Base-by-base conservation (phyloP, 495 filamentous ascomycete species). In the Melanomma pulvis-pyrius region DNA sequence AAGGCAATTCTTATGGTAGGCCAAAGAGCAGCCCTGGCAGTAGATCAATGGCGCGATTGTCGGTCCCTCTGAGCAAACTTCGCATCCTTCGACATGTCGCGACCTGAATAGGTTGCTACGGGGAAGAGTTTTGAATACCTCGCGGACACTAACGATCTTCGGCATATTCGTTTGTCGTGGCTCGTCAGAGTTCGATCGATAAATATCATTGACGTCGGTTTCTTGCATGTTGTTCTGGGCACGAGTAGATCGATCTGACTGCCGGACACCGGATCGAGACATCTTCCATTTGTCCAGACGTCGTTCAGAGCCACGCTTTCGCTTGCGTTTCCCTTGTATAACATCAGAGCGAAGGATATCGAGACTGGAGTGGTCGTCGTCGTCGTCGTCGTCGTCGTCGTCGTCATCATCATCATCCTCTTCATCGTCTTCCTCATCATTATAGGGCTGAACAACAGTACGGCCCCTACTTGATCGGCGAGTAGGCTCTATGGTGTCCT, bases 1-100 rank as follows among this genome's bases (percentile, higher is more conserved):
- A 15, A 99, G 80, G 73, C 96, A 99, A 32, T 68, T 72, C 70
- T 90, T 88, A 71, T 99, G 96, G 67, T 91, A 96, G 0, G 89
- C 81, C 24, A 84, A 81, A 2, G 86, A 90, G 74, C 96, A 99
- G 21, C 96, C 93, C 74, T 99, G 96, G 69, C 96, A 99, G 69
- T 83, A 89, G 3, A 98, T 80, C 22, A 98, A 80, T 11, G 78
- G 76, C 0, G 86, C 80, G 17, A 65, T 66, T 0, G 81, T 81
- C 49, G 84, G 76, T 9, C 82, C 85, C 30, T 77, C 74, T 19
- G 78, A 75, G 75, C 96, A 99, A n/a, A 63, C 30, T 44, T 90
- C 88, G 74, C 96, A 99, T 5, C 71, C 72, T 19, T 83, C 76
- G n/a, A 78, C 83, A 74, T 99, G 96, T 6, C 81, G 79, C 30